Conservation (phyloP, 352 stramenopile genomes). For the Elongisporangium undulatum region DNA sequence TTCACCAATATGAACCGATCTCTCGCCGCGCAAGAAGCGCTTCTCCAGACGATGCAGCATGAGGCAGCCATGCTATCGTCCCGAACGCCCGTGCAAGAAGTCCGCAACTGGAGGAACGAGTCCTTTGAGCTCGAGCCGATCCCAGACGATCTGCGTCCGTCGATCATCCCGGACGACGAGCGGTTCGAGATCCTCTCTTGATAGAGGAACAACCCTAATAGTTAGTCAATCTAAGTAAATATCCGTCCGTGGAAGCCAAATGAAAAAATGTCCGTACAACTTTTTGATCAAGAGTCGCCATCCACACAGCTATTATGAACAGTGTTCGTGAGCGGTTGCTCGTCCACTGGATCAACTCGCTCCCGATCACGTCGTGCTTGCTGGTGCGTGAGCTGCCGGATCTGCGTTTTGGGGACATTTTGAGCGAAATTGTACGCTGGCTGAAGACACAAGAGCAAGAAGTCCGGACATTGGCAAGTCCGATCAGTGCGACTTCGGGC, state of each 20-base stretch:
- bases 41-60: constrained; percentile 27
- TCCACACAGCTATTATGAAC: not conserved
- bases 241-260: not conserved
- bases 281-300: not conserved
- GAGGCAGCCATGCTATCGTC: not conserved
- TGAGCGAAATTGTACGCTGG: constrained; percentile 41
- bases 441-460: constrained; percentile 11
- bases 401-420: constrained; percentile 54
- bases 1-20: constrained; percentile 49
- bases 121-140: not conserved
- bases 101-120: not conserved
- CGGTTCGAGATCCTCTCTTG: not conserved
- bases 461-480: not conserved
- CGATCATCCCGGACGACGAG: not conserved
- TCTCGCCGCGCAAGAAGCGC: constrained; percentile 41
- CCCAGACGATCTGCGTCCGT: not conserved
- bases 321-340: constrained; percentile 28
- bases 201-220: not conserved
- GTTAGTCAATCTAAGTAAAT: not conserved
- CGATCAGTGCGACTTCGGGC: constrained; percentile 1
- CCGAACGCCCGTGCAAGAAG: not conserved
- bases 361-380: constrained; percentile 52
- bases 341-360: constrained; percentile 73
- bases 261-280: not conserved
- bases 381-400: constrained; percentile 51